Evolutionary conservation across 345 rosid species (phyloP).

Genomic region (Euphorbia peplus): DNA sequence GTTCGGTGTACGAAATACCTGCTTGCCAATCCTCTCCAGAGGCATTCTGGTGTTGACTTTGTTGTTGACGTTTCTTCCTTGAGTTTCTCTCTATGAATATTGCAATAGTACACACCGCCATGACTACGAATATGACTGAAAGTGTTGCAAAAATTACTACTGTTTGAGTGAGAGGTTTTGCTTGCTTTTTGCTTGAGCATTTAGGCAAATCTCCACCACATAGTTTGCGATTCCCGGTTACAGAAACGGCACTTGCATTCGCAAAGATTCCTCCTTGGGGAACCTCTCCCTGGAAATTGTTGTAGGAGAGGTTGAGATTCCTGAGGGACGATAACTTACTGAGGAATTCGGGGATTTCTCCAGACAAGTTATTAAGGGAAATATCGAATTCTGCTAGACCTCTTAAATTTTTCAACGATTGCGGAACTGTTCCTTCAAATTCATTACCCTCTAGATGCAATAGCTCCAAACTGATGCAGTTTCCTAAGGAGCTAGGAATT

Average conservation of each 20-base stretch:
- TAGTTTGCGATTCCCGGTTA: slow-evolving; percentile 10
- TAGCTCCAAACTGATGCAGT: slow-evolving; percentile 18
- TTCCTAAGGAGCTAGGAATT: slow-evolving; percentile 25
- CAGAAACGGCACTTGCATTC: slow-evolving; percentile 9
- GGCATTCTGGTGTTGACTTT: no score
- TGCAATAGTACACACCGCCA: not conserved
- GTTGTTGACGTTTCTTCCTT: slow-evolving; percentile 1
- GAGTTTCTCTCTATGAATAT: not conserved
- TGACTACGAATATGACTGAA: not conserved
- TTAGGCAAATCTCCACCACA: slow-evolving; percentile 21
- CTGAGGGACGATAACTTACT: not conserved
- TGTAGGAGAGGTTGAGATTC: slow-evolving; percentile 21
- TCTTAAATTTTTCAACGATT: slow-evolving; percentile 13
- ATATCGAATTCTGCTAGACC: slow-evolving; percentile 21
- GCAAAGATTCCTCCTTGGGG: slow-evolving; percentile 11
- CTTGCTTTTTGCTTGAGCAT: slow-evolving; percentile 10
- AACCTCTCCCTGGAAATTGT: slow-evolving; percentile 21
- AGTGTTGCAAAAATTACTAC: not conserved
- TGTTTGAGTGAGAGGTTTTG: slow-evolving; percentile 6
- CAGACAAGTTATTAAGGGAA: slow-evolving; percentile 24
- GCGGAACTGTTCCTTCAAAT: slow-evolving; percentile 16
- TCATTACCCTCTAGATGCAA: slow-evolving; percentile 17
- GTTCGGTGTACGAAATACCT: slow-evolving; percentile 11
- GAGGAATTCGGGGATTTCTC: slow-evolving; percentile 13
- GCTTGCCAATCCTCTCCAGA: not conserved